Evolutionary conservation across 2,329 filamentous ascomycete genomes (phyloP).

Genomic region (Myrmaecium sp.): DNA sequence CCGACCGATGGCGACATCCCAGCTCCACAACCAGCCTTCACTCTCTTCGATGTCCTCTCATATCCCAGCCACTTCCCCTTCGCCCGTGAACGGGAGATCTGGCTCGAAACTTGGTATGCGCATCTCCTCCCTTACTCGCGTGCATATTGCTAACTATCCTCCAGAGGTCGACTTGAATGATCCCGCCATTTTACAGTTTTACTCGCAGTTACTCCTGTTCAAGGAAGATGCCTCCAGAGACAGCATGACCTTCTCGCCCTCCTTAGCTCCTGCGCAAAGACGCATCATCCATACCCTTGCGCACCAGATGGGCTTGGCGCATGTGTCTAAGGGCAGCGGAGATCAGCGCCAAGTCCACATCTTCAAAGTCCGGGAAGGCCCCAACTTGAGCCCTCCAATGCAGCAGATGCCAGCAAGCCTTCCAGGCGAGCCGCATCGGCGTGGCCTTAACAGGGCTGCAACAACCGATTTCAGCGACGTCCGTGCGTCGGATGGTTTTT

Average conservation of each 20-base stretch:
- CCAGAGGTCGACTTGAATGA: conserved; percentile 81
- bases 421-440: conserved; percentile 59
- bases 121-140: conserved; percentile 8
- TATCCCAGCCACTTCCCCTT: conserved; percentile 43
- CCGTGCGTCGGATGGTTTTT: conserved; percentile 56
- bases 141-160: conserved; percentile 8
- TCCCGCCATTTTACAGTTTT: conserved; percentile 69
- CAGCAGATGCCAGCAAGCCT: conserved; percentile 47
- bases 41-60: conserved; percentile 60
- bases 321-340: conserved; percentile 75
- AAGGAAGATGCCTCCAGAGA: conserved; percentile 64
- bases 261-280: conserved; percentile 66
- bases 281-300: conserved; percentile 86
- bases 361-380: conserved; percentile 47
- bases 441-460: conserved; percentile 80
- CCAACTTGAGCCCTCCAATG: conserved; percentile 44
- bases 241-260: conserved; percentile 66
- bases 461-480: conserved; percentile 90
- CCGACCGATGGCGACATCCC: conserved; percentile 45
- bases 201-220: conserved; percentile 80
- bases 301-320: conserved; percentile 84
- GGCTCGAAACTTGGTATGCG: conserved; percentile 28
- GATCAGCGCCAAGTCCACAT: conserved; percentile 85
- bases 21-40: conserved; percentile 71
- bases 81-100: conserved; percentile 44